Conservation (phyloP, 2,329 filamentous ascomycete species). For the Moelleriella libera region DNA sequence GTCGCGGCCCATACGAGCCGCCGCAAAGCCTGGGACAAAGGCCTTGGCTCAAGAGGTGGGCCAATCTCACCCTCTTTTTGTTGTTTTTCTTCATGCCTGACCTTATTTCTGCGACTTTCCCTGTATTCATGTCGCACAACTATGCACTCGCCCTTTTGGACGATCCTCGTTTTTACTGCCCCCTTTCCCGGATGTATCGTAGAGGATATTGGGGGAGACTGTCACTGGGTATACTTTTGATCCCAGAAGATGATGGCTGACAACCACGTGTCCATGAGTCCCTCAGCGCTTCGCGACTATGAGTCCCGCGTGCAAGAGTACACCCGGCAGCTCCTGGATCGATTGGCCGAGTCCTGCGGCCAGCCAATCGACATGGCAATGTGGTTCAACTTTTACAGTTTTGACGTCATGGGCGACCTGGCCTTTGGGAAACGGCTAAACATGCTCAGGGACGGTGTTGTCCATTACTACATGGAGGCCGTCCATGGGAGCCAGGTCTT, state of each 20-base stretch:
- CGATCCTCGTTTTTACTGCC: too few species aligned
- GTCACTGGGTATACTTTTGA: too few species aligned
- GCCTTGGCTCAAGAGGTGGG: slow-evolving; percentile 14
- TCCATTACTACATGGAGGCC: slow-evolving; percentile 13
- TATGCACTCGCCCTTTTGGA: too few species aligned
- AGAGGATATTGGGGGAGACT: too few species aligned
- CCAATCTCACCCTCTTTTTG: neutral
- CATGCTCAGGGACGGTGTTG: slow-evolving; percentile 15
- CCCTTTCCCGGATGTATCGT: too few species aligned
- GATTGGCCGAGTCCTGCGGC: slow-evolving; percentile 10
- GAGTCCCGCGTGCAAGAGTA: slow-evolving; percentile 11
- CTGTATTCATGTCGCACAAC: too few species aligned
- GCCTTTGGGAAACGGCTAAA: slow-evolving; percentile 22
- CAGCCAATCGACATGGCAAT: slow-evolving; percentile 13
- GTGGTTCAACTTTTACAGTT: slow-evolving; percentile 21
- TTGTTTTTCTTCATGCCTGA: neutral
- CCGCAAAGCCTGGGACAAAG: slow-evolving; percentile 19
- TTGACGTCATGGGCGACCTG: slow-evolving; percentile 27
- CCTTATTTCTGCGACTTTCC: too few species aligned
- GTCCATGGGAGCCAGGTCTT: slow-evolving; percentile 10
- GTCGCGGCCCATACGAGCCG: slow-evolving; percentile 14
- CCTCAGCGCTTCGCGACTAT: slow-evolving; percentile 8
- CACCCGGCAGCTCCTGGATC: neutral
- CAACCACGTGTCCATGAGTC: slow-evolving; percentile 2
- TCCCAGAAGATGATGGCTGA: neutral